phyloP scores from a whole-genome alignment of 2,329 filamentous ascomycete species.

The Dactylellina cionopaga region DNA sequence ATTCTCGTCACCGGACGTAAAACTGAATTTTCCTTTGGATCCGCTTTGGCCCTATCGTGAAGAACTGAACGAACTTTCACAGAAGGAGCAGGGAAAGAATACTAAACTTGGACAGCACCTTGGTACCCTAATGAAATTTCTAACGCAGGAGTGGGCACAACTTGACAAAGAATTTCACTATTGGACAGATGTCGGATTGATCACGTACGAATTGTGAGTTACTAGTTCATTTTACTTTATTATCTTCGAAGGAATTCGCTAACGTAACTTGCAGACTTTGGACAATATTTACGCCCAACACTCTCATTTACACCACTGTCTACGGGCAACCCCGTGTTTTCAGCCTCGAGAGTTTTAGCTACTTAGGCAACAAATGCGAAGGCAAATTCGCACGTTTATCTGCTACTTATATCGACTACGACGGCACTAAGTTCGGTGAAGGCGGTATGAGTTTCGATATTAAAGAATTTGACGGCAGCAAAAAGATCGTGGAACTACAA shows the following conservation, averaged over 20 bases:
- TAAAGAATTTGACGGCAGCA: neutral
- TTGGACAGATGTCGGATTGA: conserved; percentile 15
- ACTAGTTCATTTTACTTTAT: neutral
- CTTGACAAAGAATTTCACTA: conserved; percentile 2
- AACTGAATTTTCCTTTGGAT: neutral
- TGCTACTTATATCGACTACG: conserved; percentile 13
- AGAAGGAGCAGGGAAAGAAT: conserved; percentile 4
- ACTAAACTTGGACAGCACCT: conserved; percentile 7
- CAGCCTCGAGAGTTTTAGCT: neutral
- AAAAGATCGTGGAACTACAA: conserved; percentile 58
- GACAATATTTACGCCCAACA: conserved; percentile 14
- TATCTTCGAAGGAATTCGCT: neutral
- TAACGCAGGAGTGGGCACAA: conserved; percentile 6
- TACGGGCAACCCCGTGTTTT: neutral
- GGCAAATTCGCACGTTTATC: neutral
- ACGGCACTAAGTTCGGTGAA: conserved; percentile 12
- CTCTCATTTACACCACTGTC: conserved; percentile 4
- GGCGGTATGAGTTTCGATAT: neutral
- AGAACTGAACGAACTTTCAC: conserved; percentile 5
- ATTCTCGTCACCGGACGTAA: neutral
- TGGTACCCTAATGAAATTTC: conserved; percentile 2
- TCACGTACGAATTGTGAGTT: conserved; percentile 10
- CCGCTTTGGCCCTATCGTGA: neutral
- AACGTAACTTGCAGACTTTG: neutral
- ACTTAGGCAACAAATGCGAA: neutral